Evolutionary conservation across 176 grass and related monocot genomes (phyloP).

Genomic region (Aegilops longissima): DNA sequence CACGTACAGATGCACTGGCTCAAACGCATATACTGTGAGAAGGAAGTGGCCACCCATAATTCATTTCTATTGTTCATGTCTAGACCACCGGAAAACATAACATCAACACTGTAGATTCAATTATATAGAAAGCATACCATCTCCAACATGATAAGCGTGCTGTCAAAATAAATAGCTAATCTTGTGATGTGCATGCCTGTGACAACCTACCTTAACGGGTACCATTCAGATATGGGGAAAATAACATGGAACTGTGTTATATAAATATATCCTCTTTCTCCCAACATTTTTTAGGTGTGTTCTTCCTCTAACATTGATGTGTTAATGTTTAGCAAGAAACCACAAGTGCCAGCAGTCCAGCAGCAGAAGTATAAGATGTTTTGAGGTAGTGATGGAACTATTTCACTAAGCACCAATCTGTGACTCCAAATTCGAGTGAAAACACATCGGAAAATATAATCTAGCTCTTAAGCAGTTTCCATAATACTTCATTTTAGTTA

Average conservation of each 20-base stretch:
- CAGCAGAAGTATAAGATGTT: neutral
- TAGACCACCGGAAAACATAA: neutral
- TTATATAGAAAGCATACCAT: constrained; percentile 8
- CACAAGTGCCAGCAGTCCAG: neutral
- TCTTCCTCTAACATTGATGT: neutral
- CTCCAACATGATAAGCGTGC: neutral
- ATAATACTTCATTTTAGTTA: neutral
- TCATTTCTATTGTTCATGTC: neutral
- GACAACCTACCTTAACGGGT: neutral
- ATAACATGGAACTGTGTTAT: neutral
- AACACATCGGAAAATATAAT: constrained; percentile 15
- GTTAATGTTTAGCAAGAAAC: constrained; percentile 11
- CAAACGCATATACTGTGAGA: neutral
- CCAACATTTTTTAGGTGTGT: neutral
- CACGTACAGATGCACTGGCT: neutral
- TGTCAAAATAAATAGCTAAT: neutral
- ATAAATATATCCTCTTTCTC: neutral
- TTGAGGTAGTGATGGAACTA: neutral
- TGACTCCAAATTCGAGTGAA: neutral
- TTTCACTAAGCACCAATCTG: neutral
- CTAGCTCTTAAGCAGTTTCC: neutral
- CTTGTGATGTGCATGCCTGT: neutral
- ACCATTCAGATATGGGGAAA: constrained; percentile 1
- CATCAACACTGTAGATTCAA: neutral
- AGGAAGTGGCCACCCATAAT: neutral